Base-by-base conservation (phyloP, 2,329 filamentous ascomycete genomes). In the Acrodontium crateriforme region DNA sequence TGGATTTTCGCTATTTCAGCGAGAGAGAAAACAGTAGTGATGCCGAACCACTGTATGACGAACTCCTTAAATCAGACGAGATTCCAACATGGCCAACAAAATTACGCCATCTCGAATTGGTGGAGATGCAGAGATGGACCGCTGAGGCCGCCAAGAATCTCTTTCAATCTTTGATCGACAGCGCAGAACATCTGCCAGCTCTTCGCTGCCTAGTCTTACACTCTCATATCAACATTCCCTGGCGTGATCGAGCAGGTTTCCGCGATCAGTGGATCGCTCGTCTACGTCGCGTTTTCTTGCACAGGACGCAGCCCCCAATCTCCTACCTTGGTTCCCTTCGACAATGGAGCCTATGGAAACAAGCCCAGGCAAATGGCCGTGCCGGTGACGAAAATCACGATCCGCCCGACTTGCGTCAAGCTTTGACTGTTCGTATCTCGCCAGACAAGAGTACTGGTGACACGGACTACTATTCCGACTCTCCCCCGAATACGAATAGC, bases 231-330 rank as follows among this genome's bases (percentile, higher is more conserved):
- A 73, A 85, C 45, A 74, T 78, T 15, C 62, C 64, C 8, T 93
- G 84, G 81, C 75, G 83, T 36, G 72, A 83, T 46, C 72, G 87
- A 22, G 79, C 79, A 11, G 67, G 67, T n/a, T 76, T 94, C 45
- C 71, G 85, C 20, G 72, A 78, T 39, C 69, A 71, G 38, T 92
- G 84, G 81, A 74, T 74, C 27, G 62, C 68, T n/a, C 74, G 65
- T 37, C 59, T 94, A 28, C 67, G 73, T 30, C 63, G 60, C 9
- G 66, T 83, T 3, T 85, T 82, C 43, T 63, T 74, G 26, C 62
- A 71, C 10, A 55, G 52, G 2, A 53, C 50, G 10, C 38, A 54
- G 12, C 49, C 62, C 3, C 69, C 69, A 2, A 51, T 45, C 27
- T 44, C 50, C 3, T 42, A 58, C 24, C 48, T 64, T 9, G 54